These are phyloP conservation scores for Carex arenaria DNA, from an alignment of 202 grass and related monocot genomes.

Conservation along the genomic window DNA sequence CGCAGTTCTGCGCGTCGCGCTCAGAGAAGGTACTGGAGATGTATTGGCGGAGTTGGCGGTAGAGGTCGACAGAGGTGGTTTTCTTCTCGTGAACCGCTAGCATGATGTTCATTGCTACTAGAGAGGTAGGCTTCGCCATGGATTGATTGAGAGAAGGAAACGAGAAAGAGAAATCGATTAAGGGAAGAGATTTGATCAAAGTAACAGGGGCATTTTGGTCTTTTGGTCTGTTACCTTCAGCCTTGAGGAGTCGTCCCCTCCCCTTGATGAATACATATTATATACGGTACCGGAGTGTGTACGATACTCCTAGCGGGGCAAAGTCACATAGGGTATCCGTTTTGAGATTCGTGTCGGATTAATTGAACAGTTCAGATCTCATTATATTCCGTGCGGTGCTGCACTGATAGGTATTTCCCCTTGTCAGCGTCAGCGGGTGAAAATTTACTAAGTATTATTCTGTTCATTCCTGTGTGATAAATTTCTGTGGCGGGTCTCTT, in stretches of 20 bases:
- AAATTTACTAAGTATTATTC: neutral
- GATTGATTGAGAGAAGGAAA: constrained; percentile 26
- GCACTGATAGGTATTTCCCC: no score
- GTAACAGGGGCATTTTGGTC: constrained; percentile 34
- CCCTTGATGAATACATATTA: no score
- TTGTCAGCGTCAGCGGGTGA: neutral
- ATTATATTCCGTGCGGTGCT: no score
- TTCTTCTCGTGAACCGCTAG: constrained; percentile 99
- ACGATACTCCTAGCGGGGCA: no score
- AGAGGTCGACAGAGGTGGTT: constrained; percentile 48
- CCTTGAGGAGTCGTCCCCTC: neutral
- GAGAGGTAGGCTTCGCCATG: constrained; percentile 11
- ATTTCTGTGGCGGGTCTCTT: neutral
- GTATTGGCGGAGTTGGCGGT: constrained; percentile 68
- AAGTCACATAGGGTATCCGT: no score
- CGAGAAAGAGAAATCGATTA: neutral
- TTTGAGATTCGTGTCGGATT: no score
- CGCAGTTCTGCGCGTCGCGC: constrained; percentile 65
- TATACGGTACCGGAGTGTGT: no score
- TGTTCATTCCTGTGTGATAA: neutral
- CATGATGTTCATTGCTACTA: constrained; percentile 59
- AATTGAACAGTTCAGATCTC: no score
- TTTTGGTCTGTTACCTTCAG: neutral
- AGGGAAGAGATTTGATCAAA: neutral
- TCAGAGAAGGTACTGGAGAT: constrained; percentile 78